phyloP scores from a whole-genome alignment of 1,139 yeast genomes.

The Arxiozyma slooffiae region DNA sequence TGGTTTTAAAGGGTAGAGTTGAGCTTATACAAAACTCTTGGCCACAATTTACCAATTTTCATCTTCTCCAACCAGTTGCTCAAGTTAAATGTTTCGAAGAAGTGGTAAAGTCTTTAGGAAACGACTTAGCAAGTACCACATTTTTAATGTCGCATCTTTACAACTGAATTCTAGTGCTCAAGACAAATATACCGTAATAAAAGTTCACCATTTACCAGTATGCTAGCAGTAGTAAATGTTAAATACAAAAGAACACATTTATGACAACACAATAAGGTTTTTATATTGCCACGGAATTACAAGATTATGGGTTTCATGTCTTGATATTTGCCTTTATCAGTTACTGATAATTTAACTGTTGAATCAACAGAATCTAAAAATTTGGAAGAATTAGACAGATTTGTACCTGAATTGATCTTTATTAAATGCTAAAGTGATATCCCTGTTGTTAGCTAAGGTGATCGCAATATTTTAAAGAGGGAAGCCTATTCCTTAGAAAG shows the following conservation, averaged over 20 bases:
- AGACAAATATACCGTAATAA: slow-evolving; percentile 87
- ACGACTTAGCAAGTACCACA: slow-evolving; percentile 85
- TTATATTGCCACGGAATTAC: slow-evolving; percentile 91
- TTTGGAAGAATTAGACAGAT: slow-evolving; percentile 77
- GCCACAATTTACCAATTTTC: slow-evolving; percentile 82
- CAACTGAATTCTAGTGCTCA: slow-evolving; percentile 99
- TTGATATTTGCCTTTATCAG: slow-evolving; percentile 99
- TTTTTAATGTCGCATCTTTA: slow-evolving; percentile 79
- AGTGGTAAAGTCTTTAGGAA: slow-evolving; percentile 65
- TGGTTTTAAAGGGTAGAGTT: slow-evolving; percentile 87
- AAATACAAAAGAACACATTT: slow-evolving; percentile 85
- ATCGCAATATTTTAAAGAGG: slow-evolving; percentile 68
- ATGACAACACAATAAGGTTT: slow-evolving; percentile 61
- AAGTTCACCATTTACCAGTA: slow-evolving; percentile 76
- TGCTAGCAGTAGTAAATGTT: slow-evolving; percentile 86
- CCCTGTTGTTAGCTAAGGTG: slow-evolving; percentile 54
- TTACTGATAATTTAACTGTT: slow-evolving; percentile 91
- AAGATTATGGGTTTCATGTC: slow-evolving; percentile 97
- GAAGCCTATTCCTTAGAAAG: slow-evolving; percentile 90
- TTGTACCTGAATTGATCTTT: slow-evolving; percentile 75
- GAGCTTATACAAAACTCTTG: slow-evolving; percentile 91
- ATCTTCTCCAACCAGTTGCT: slow-evolving; percentile 83
- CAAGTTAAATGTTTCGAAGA: slow-evolving; percentile 82
- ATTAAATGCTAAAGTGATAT: slow-evolving; percentile 76
- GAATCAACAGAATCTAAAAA: slow-evolving; percentile 97